Conservation (phyloP, 192 early-diverging fungal genomes). For the Umbelopsis sp. region DNA sequence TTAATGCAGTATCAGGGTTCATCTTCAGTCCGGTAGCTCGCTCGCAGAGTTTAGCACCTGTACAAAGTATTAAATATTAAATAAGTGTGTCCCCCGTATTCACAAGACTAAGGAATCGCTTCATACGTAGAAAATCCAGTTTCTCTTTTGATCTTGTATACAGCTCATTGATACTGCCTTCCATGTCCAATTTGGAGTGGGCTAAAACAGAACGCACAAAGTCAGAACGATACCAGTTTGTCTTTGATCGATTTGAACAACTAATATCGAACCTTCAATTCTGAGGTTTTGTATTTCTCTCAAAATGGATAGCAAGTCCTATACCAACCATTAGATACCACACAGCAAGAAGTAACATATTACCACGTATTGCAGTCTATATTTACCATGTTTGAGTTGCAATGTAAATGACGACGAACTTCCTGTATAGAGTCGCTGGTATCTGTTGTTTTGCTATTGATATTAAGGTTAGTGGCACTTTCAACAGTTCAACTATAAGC, state of each 20-base stretch:
- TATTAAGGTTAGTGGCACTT: not conserved
- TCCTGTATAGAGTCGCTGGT: not conserved
- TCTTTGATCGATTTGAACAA: too few species aligned
- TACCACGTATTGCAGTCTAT: too few species aligned
- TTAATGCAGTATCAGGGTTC: not conserved
- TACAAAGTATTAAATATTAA: not conserved
- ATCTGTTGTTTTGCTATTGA: not conserved
- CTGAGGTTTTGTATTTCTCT: not conserved
- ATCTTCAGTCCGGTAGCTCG: not conserved
- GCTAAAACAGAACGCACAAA: not conserved
- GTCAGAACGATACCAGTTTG: not conserved
- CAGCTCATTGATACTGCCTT: not conserved
- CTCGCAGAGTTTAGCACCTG: not conserved
- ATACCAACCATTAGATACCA: not conserved
- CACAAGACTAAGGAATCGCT: not conserved
- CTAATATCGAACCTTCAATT: not conserved
- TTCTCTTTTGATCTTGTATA: not conserved
- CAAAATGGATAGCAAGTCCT: not conserved
- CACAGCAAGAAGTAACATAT: too few species aligned
- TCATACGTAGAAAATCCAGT: not conserved
- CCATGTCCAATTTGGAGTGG: not conserved
- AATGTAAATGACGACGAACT: not conserved
- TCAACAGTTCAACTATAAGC: too few species aligned
- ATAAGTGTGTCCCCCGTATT: too few species aligned
- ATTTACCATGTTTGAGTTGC: not conserved